Evolutionary conservation across 495 filamentous ascomycete genomes (phyloP), one percentile per base, ranked within the genome.

Genomic region (Podospora bellae-mahoneyi): DNA sequence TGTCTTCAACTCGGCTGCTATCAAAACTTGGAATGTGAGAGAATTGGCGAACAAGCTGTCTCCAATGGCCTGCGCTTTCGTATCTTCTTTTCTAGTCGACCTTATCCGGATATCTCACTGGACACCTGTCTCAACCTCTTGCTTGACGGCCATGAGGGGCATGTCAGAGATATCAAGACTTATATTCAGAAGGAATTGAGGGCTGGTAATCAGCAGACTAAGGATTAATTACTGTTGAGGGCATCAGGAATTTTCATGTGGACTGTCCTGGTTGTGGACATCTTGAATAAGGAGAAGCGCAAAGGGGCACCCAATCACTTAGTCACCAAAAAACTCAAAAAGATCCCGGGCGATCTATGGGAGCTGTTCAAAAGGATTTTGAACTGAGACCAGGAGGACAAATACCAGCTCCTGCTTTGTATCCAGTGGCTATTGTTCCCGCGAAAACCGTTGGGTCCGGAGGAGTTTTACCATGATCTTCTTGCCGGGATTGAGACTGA

Each of bases 81-180:
- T 15, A 63, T 83, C 19, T 83, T 78, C 54, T 79, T 86, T 60
- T 84, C 85, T 0, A 86, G 84, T 71, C 75, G 84, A 4, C 81
- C 84, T 71, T 85, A 85, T 63, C 84, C 84, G 0, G 66, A 81
- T 55, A 81, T 87, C 58, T 68, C 66, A 0, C 77, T 82, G 4
- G 20, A 68, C 7, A 72, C 72, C n/a, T 77, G 80, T 5, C 67
- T 79, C 5, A 59, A 69, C 34, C n/a, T 79, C 7, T 62, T 62
- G 2, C 64, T 79, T 7, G 76, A 79, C 53, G 30, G 64, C 0
- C 64, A 75, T 59, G 20, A 67, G 28, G 74, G 72, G 4, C 76
- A 78, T 20, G 62, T n/a, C 26, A 23, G 72, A 13, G 76, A 78
- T 34, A 76, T 78, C 48, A 44, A 48, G 2, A 59, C 27, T 10